Base-by-base conservation (phyloP, 371 early-diverging fungal genomes). In the Coemansia sp. region DNA sequence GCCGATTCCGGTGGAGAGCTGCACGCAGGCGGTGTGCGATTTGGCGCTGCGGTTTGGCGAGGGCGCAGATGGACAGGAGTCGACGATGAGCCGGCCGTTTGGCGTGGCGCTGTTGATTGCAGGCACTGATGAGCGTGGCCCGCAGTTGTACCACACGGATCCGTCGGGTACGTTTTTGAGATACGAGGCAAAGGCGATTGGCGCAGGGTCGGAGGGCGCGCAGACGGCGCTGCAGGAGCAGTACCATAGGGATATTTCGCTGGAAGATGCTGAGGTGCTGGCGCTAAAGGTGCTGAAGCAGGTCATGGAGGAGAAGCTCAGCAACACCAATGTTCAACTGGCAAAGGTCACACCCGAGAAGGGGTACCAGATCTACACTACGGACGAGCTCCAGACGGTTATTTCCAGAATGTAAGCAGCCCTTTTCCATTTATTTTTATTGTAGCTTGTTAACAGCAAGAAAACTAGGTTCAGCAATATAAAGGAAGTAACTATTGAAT, bases 291-390 rank as follows among this genome's bases (percentile, higher is more conserved):
- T 99, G n/a, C 84, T 99, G 47, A 98, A 99, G 84, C 93, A 96
- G 70, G 99, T 99, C 27, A 99, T 99, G 99, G 99, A 99, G 82
- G 99, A 99, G 80, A 98, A 98, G 84, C 87, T 99, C 52, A 95
- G 84, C 79, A 86, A 90, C 62, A 85, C 90, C 7, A 99, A 99
- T 79, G 94, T 99, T 21, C 96, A 99, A 83, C 82, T 99, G 39
- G 96, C 96, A 14, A 86, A 92, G 29, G 94, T 98, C n/a, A 94
- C 95, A 45, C 77, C 84, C 61, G 86, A 88, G 39, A 72, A 61
- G 1, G 90, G 91, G 16, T 97, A 89, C 82, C 85, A 81, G 65
- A 84, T 95, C 63, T 88, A 91, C 78, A 67, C 84, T 24, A 89
- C 91, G 71, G 87, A 85, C 10, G 86, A 92, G 75, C 84, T 92